A percentile compares a stretch with the other conserved stretches of the same genome.
Conservation (phyloP, 2,329 filamentous ascomycete species). For the Exophiala lecanii-corni region DNA sequence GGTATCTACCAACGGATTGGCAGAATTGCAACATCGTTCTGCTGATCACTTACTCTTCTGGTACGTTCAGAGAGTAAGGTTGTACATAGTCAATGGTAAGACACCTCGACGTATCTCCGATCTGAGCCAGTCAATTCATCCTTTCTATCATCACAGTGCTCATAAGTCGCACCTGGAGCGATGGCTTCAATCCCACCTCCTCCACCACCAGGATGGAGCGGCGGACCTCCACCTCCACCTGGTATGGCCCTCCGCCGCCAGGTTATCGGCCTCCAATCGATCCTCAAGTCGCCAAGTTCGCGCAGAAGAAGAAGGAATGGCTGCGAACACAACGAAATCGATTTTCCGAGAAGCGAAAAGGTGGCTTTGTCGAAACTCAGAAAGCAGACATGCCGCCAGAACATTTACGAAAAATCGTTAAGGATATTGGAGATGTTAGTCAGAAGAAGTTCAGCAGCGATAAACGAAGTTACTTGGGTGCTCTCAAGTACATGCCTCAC, state of each 20-base stretch:
- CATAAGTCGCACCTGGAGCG: conserved; percentile 25
- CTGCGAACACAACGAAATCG: conserved; percentile 82
- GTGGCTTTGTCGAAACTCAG: conserved; percentile 93
- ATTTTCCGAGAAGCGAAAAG: conserved; percentile 95
- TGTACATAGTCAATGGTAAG: conserved; percentile 24
- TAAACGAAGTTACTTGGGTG: conserved; percentile 95
- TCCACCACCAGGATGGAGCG: conserved; percentile 64
- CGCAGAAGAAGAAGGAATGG: conserved; percentile 99
- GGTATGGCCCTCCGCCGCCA: conserved; percentile 71
- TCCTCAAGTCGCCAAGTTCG: conserved; percentile 86
- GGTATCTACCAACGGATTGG: too few species aligned
- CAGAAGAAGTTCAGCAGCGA: conserved; percentile 99
- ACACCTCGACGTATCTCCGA: conserved; percentile 14
- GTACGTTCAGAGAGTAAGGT: conserved; percentile 11
- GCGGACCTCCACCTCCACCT: conserved; percentile 48
- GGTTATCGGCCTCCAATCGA: conserved; percentile 77
- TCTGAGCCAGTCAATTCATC: conserved; percentile 21
- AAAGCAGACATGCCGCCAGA: conserved; percentile 99
- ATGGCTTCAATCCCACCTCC: conserved; percentile 62
- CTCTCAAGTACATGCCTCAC: conserved; percentile 98
- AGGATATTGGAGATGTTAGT: conserved; percentile 97
- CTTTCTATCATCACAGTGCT: conserved; percentile 17
- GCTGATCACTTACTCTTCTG: too few species aligned
- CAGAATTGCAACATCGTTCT: too few species aligned
- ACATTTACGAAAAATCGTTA: conserved; percentile 96